Evolutionary conservation across 768 basidiomycete genomes (phyloP), one percentile per base, ranked within the genome.

Genomic region (Sporobolomyces pararoseus): DNA sequence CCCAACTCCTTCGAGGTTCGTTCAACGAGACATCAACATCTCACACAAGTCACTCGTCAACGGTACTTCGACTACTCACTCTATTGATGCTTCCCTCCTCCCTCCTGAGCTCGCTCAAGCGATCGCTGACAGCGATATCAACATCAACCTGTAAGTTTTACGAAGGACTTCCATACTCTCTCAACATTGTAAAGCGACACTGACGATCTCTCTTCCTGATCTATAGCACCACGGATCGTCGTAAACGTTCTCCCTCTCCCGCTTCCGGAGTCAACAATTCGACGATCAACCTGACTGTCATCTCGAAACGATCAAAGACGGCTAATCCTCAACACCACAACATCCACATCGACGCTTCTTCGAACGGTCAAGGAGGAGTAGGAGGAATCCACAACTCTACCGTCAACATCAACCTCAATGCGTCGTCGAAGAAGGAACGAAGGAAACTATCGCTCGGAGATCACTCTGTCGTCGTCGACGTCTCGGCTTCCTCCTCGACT

Each of bases 281-380:
- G 52, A 74, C 72, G 46, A 74, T 74, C 72, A 74, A 74, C 65
- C 63, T 70, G n/a, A 74, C 72, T 52, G 64, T 73, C 25, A 59
- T 63, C 54, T 44, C 23, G 12, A 34, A 65, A 32, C 42, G 44
- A 60, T 39, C 42, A 17, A 21, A 29, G 9, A 9, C 21, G 21
- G 44, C 27, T 7, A 25, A 61, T 31, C 55, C 44, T 27, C 52
- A 27, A 7, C 72, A 74, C 72, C 72, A 74, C 65, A 74, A 74
- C 63, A 68, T 74, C 39, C 49, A 70, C 68, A 70, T 74, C 51
- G 72, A 74, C 59, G 72, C 72, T 4, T 70, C 72, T 14, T 59
- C 68, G 16, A 37, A 44, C 25, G 68, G 67, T 13, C 14, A 31
- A 1, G 66, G 62, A 25, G 62, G 53, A 39, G 19, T 54, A 2